Evolutionary conservation across 495 filamentous ascomycete species (phyloP), one percentile per base, ranked within the genome.

Genomic region (Aspergillus nidulans): DNA sequence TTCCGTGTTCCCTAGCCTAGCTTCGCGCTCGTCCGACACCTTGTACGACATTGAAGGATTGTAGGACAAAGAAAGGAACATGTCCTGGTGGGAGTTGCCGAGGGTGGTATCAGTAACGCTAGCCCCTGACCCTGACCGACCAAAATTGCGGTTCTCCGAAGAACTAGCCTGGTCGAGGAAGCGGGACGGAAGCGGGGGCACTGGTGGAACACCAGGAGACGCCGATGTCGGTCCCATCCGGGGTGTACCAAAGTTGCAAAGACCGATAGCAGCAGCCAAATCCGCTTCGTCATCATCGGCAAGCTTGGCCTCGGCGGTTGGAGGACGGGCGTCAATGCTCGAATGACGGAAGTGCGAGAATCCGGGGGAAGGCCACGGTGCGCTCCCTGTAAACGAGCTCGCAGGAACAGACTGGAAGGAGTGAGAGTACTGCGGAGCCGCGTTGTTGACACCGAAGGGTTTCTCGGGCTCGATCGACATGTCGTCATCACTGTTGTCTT

Each of bases 211-310:
- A 60, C 92, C 92, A 15, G 82, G 70, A 6, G 86, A 84, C 39
- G 95, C 78, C 42, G 81, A 80, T 9, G 86, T 79, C 24, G 89
- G 83, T 10, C 86, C 82, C 9, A 78, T 83, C 32, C 88, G 85
- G 42, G 88, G 90, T 49, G 86, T 92, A 39, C 87, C 85, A 63
- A 96, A 91, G 67, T 90, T 95, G 81, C 94, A 97, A 57, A 96
- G 74, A 57, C 92, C 90, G 36, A 96, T 89, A 4, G 92, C 92
- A 4, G 94, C 92, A 6, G 92, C 94, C 53, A 98, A 77, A 52
- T 77, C 74, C 7, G 72, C 73, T 52, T 96, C 92, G 48, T 85
- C 82, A 48, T 77, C 80, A 24, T 74, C 72, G 59, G 69, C 68
- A 56, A 85, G 69, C 25, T 78, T 77, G 3, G 81, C 83, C 32